Conservation (phyloP, 129 eudicot genomes). For the Helianthus annuus region HanXRQr2.0-SUNRISE NC_035445.2:130910565-130911064, state of each 20-base stretch:
- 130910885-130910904: background rate
- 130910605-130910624: background rate
- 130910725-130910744: conserved; percentile 44
- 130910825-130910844: conserved; percentile 74
- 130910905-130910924: background rate
- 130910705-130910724: background rate
- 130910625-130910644: conserved; percentile 21
- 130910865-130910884: conserved; percentile 42
- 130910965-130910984: conserved; percentile 4
- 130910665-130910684: conserved; percentile 14
- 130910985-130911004: conserved; percentile 60
- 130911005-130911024: conserved; percentile 89
- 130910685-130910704: background rate
- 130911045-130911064: conserved; percentile 70
- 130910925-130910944: conserved; percentile 4
- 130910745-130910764: conserved; percentile 47
- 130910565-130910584: conserved; percentile 40
- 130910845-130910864: conserved; percentile 67
- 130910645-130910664: conserved; percentile 15
- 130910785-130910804: conserved; percentile 87
- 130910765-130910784: conserved; percentile 70
- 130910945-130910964: conserved; percentile 12
- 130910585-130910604: conserved; percentile 46
- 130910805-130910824: conserved; percentile 73
- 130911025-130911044: conserved; percentile 86